Evolutionary conservation across 352 stramenopile species (phyloP), one percentile per base, ranked within the genome.

Genomic region (Globisporangium splendens): DNA sequence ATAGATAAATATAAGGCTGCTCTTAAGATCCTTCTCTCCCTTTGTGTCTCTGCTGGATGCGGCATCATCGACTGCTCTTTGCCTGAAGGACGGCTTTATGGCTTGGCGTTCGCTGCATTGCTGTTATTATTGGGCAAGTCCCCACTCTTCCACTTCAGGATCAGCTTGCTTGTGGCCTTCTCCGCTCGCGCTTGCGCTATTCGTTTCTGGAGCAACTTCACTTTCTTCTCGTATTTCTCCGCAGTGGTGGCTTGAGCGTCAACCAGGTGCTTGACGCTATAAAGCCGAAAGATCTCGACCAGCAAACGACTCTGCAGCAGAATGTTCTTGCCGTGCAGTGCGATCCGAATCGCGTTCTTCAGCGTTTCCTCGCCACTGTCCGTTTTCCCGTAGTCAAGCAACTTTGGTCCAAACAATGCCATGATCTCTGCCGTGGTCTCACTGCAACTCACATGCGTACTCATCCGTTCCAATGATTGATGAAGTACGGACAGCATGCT

Each of bases 221-320:
- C n/a, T 50, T 88, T 93, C 69, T 89, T 91, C 50, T 77, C 62
- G 59, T 86, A 89, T 59, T 86, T 89, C 18, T 72, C 63, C 2
- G 69, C 69, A 14, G 67, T 73, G 39, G 79, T 73, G 15, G 70
- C 72, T 50, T 81, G 74, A 4, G 71, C 66, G 28, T 83, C 44
- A 3, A 65, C 28, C 14, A 81, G 33, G 11, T 72, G 55, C 52
- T 82, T 84, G 21, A 46, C 56, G 8, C 12, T 41, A 50, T 90
- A 92, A 14, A 88, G 60, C 18, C 66, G 61, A 46, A 89, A 82
- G 14, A 92, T 63, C 44, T 79, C 69, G 10, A 73, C 78, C 15
- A 92, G 61, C 46, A 92, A 51, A 13, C 79, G 79, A 18, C 51
- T 63, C 59, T 92, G 84, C n/a, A 94, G 66, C 41, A 91, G 42